phyloP scores from a whole-genome alignment of 2,329 filamentous ascomycete genomes.

The Aspergillus costaricaensis region DNA sequence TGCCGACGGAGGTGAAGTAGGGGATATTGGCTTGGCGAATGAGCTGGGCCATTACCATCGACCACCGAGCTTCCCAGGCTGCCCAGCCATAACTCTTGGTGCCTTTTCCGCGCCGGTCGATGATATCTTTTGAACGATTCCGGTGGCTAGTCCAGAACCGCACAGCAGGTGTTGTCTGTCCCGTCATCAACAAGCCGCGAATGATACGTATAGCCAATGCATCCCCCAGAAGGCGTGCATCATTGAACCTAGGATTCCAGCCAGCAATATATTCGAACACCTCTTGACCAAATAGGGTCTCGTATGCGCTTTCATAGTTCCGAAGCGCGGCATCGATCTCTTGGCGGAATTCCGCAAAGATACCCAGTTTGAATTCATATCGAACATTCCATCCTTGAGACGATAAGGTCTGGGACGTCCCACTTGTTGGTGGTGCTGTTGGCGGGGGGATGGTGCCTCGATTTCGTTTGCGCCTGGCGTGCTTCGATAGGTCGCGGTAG shows the following conservation, averaged over 20 bases:
- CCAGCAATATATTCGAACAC: conserved; percentile 85
- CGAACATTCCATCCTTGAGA: conserved; percentile 87
- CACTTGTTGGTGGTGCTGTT: conserved; percentile 77
- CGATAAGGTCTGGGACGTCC: conserved; percentile 83
- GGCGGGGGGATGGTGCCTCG: conserved; percentile 76
- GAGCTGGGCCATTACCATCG: conserved; percentile 61
- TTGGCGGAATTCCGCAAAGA: conserved; percentile 89
- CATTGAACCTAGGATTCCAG: conserved; percentile 89
- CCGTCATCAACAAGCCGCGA: conserved; percentile 78
- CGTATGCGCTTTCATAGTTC: conserved; percentile 85
- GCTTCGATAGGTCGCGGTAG: conserved; percentile 91
- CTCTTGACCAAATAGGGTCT: conserved; percentile 77
- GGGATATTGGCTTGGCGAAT: conserved; percentile 56
- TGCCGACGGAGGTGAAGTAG: conserved; percentile 41
- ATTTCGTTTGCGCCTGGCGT: conserved; percentile 83
- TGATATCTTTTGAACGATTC: conserved; percentile 70
- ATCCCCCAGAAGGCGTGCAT: conserved; percentile 86
- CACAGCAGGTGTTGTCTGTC: conserved; percentile 75
- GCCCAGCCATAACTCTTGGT: conserved; percentile 90
- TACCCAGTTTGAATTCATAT: conserved; percentile 89
- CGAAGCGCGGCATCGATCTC: conserved; percentile 86
- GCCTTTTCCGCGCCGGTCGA: conserved; percentile 81
- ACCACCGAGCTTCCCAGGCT: conserved; percentile 84
- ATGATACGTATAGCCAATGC: conserved; percentile 76
- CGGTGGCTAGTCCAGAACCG: conserved; percentile 79